Percentiles rank a stretch among this genome's conserved stretches.
Evolutionary conservation across 2,329 filamentous ascomycete genomes (phyloP).

Genomic region (Escovopsis sp.): DNA sequence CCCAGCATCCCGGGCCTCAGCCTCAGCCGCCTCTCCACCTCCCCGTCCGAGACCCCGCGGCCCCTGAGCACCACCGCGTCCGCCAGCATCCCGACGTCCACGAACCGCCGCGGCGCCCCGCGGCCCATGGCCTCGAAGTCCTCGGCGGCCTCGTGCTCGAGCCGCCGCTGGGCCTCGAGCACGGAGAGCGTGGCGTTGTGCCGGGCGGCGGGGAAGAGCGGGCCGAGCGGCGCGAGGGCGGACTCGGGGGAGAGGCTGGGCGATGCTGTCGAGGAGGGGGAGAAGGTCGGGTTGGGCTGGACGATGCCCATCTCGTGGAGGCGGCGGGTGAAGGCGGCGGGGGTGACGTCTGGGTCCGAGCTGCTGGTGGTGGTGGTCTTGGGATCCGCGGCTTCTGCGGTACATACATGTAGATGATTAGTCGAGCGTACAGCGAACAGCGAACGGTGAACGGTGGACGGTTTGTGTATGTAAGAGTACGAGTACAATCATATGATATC

Average conservation of each 20-base stretch:
- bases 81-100: constrained; percentile 32
- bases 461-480: no score
- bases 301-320: constrained; percentile 40
- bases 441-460: no score
- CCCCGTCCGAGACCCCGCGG: constrained; percentile 20
- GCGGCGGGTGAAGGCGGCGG: constrained; percentile 34
- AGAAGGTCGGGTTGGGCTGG: constrained; percentile 38
- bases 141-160: constrained; percentile 28
- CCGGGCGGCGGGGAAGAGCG: constrained; percentile 16
- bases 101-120: constrained; percentile 24
- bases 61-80: constrained; percentile 31
- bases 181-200: constrained; percentile 33
- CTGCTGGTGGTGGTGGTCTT: constrained; percentile 14
- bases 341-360: constrained; percentile 19
- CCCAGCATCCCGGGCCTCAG: constrained; percentile 31
- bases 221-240: constrained; percentile 10
- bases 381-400: constrained; percentile 24
- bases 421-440: no score
- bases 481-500: no score
- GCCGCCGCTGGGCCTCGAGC: constrained; percentile 30
- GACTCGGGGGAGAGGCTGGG: constrained; percentile 5
- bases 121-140: constrained; percentile 29
- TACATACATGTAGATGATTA: constrained; percentile 16
- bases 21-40: constrained; percentile 32
- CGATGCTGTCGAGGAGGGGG: constrained; percentile 33